Evolutionary conservation across 176 grass and related monocot genomes (phyloP).

Genomic region (Oryza meridionalis): DNA sequence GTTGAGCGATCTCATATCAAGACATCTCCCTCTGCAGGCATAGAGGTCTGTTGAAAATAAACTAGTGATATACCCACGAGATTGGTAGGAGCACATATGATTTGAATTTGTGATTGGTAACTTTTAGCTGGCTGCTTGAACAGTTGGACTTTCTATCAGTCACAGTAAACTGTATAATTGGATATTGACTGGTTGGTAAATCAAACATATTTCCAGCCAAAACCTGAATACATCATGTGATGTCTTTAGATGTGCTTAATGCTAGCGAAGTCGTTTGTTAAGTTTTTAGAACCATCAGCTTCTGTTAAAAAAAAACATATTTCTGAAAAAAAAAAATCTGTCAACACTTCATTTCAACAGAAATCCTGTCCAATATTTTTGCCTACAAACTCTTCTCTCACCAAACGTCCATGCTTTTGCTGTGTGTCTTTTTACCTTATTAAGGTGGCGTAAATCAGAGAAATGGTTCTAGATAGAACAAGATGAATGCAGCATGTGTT

Average conservation of each 20-base stretch:
- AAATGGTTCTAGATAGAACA: slow-evolving; percentile 4
- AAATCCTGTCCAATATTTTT: not conserved
- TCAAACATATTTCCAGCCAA: not conserved
- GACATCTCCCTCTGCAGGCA: slow-evolving; percentile 34
- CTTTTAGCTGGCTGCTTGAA: slow-evolving; percentile 8
- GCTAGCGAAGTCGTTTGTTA: not conserved
- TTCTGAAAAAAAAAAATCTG: not conserved
- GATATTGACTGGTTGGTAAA: not conserved
- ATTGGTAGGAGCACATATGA: not conserved
- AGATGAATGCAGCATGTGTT: not conserved
- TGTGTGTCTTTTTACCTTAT: not conserved
- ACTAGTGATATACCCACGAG: not conserved
- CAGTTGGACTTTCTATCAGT: slow-evolving; percentile 7
- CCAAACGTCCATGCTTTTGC: not conserved
- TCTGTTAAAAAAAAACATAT: not conserved
- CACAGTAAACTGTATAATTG: not conserved
- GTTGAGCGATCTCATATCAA: slow-evolving; percentile 45
- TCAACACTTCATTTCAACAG: not conserved
- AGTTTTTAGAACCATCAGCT: not conserved
- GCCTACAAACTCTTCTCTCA: not conserved
- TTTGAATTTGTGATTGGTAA: slow-evolving; percentile 8
- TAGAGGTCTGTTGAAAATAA: slow-evolving; percentile 43
- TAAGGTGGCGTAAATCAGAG: not conserved
- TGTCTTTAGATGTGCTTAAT: slow-evolving; percentile 8
- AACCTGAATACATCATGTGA: slow-evolving; percentile 16